Percentiles rank a stretch among this genome's conserved stretches.
Conservation (phyloP, 768 basidiomycete species). For the Pholiota conissans region DNA sequence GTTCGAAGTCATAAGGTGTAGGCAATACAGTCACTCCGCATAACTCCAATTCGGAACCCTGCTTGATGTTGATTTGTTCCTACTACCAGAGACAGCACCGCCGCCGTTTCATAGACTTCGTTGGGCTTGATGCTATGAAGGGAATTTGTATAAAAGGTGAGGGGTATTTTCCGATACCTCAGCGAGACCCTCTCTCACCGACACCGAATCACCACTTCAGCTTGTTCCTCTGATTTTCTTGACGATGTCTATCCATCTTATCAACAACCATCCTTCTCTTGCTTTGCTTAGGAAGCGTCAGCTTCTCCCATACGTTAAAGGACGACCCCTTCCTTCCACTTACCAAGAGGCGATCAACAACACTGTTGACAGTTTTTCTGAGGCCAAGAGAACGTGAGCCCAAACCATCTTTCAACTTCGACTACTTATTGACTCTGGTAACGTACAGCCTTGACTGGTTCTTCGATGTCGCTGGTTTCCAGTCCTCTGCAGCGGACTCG, state of each 20-base stretch:
- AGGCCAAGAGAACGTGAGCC: slow-evolving; percentile 8
- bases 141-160: no score
- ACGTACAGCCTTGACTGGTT: slow-evolving; percentile 9
- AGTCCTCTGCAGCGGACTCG: slow-evolving; percentile 2
- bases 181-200: neutral
- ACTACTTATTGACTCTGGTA: neutral
- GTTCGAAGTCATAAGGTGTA: no score
- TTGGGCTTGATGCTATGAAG: no score
- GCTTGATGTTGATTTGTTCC: no score
- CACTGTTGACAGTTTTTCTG: slow-evolving; percentile 7
- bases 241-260: slow-evolving; percentile 6
- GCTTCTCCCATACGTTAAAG: slow-evolving; percentile 1
- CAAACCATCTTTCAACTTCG: neutral
- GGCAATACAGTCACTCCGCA: no score
- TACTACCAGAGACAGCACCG: no score
- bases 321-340: neutral
- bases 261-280: slow-evolving; percentile 8
- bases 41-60: no score
- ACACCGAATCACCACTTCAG: neutral
- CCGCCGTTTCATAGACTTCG: no score
- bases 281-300: slow-evolving; percentile 3
- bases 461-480: slow-evolving; percentile 8
- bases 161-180: neutral
- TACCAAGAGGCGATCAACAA: slow-evolving; percentile 7
- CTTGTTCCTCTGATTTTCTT: neutral